Evolutionary conservation across 1,284 basidiomycete species (phyloP).

Genomic region (Pseudozyma pruni): DNA sequence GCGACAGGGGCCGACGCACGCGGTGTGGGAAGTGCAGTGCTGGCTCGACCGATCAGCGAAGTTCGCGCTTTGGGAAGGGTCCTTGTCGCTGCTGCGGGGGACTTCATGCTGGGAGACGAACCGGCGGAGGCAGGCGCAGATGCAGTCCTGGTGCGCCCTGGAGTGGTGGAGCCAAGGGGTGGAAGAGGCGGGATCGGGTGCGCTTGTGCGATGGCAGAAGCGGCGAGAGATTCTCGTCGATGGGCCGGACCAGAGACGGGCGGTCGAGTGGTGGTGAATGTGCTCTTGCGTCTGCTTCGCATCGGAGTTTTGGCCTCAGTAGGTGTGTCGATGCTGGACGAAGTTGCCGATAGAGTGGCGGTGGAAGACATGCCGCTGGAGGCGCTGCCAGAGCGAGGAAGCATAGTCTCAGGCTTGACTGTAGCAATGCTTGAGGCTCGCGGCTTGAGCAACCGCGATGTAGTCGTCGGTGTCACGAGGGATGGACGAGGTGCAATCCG

Average conservation of each 20-base stretch:
- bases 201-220: constrained; percentile 19
- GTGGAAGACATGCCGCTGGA: constrained; percentile 9
- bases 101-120: constrained; percentile 18
- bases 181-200: constrained; percentile 28
- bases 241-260: constrained; percentile 35
- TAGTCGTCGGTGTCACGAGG: constrained; percentile 23
- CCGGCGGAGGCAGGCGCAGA: background rate
- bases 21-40: constrained; percentile 8
- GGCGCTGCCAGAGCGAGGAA: constrained; percentile 25
- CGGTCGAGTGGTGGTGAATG: constrained; percentile 35
- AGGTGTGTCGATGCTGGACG: background rate
- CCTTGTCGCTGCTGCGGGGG: constrained; percentile 20
- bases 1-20: constrained; percentile 10
- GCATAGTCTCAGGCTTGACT: background rate
- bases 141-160: constrained; percentile 11
- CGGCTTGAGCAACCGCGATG: constrained; percentile 25
- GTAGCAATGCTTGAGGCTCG: constrained; percentile 6
- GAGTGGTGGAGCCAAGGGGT: constrained; percentile 21
- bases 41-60: constrained; percentile 19
- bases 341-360: background rate
- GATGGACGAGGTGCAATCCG: constrained; percentile 15
- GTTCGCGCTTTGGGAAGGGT: constrained; percentile 18
- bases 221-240: constrained; percentile 31
- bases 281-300: constrained; percentile 40
- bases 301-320: constrained; percentile 32